A percentile compares a stretch with the other conserved stretches of the same genome.
phyloP scores from a whole-genome alignment of 192 early-diverging fungal species.

The Coemansia pectinata region DNA sequence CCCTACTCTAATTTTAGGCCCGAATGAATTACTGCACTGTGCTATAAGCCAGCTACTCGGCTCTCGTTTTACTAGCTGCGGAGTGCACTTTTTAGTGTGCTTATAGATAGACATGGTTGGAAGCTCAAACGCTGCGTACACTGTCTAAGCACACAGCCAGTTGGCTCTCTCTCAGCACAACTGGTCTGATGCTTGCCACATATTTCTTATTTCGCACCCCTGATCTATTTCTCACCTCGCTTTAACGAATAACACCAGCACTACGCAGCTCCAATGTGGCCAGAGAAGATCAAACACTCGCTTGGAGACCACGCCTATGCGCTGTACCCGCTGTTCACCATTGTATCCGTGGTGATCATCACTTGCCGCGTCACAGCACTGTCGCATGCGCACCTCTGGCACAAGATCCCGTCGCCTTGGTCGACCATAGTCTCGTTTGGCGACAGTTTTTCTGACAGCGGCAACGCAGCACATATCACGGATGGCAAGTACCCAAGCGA shows the following conservation, averaged over 20 bases:
- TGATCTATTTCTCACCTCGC: background rate
- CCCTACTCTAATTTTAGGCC: background rate
- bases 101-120: background rate
- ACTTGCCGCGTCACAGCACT: constrained; percentile 44
- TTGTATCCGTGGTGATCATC: constrained; percentile 35
- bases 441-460: constrained; percentile 49
- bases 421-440: constrained; percentile 50
- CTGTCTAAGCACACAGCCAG: background rate
- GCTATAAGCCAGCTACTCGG: constrained; percentile 5
- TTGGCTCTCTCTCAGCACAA: background rate
- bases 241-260: background rate
- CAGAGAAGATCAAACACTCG: constrained; percentile 36
- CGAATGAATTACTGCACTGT: background rate
- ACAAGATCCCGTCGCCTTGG: constrained; percentile 45
- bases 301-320: constrained; percentile 43
- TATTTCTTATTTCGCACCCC: background rate
- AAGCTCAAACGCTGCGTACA: background rate
- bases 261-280: constrained; percentile 23
- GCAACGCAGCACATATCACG: constrained; percentile 52
- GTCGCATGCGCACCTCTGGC: constrained; percentile 19
- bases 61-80: background rate
- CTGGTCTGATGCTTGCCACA: background rate
- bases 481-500: constrained; percentile 52
- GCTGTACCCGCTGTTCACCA: constrained; percentile 47
- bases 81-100: background rate